Percentiles rank a stretch among this genome's conserved stretches.
Evolutionary conservation across 2,329 filamentous ascomycete genomes (phyloP).

Genomic region (Calonectria pauciramosa): DNA sequence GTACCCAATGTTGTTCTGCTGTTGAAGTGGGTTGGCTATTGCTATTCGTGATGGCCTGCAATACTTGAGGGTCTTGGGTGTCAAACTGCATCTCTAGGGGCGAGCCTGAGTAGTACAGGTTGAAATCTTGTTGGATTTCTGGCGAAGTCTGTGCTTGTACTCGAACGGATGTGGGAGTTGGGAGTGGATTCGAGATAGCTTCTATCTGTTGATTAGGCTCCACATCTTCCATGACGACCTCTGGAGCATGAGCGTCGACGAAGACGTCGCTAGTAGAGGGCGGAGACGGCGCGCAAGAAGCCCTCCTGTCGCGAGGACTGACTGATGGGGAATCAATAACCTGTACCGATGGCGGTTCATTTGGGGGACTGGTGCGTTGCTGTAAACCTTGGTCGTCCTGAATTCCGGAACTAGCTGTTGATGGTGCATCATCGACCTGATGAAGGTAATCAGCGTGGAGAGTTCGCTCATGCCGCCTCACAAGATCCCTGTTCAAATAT

Average conservation of each 20-base stretch:
- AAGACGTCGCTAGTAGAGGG: not conserved
- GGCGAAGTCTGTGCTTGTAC: not conserved
- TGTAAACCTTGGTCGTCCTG: not conserved
- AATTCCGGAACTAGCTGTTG: not conserved
- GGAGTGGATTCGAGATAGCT: too few relatives aligned
- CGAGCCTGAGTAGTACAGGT: not conserved
- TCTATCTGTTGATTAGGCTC: not conserved
- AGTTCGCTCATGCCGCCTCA: not conserved
- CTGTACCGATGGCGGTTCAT: not conserved
- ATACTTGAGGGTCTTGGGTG: not conserved
- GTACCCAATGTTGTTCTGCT: not conserved
- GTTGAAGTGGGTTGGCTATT: not conserved
- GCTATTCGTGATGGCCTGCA: not conserved
- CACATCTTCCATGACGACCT: not conserved
- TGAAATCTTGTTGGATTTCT: not conserved
- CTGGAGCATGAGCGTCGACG: not conserved
- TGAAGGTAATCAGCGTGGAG: not conserved
- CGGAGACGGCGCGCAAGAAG: not conserved
- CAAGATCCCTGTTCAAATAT: not conserved
- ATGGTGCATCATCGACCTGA: too few relatives aligned
- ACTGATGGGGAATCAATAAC: not conserved
- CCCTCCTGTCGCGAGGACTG: not conserved
- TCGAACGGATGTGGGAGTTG: not conserved
- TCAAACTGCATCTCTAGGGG: not conserved
- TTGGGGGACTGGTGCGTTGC: not conserved